These are phyloP conservation scores for Aegilops umbellulata DNA, from an alignment of 176 grass and related monocot species.

Conservation along the genomic window DNA sequence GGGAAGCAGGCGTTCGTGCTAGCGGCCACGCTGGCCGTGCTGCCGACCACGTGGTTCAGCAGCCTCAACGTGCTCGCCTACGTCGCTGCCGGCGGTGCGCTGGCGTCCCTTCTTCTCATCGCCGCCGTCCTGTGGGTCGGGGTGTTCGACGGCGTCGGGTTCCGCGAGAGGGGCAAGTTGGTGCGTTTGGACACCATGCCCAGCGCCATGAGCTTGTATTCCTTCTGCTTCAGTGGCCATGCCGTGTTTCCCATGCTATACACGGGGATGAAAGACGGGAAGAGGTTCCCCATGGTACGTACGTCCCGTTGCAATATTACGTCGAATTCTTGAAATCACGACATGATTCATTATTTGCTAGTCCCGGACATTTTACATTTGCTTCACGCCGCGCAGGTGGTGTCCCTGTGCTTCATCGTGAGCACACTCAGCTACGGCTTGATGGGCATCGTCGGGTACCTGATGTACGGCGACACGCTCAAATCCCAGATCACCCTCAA, in stretches of 20 bases:
- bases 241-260: slow-evolving; percentile 66
- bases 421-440: slow-evolving; percentile 44
- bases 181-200: slow-evolving; percentile 48
- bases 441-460: slow-evolving; percentile 38
- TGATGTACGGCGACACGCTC: slow-evolving; percentile 44
- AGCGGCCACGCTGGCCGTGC: slow-evolving; percentile 41
- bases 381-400: slow-evolving; percentile 13
- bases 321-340: background rate
- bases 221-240: slow-evolving; percentile 71
- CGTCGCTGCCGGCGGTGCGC: slow-evolving; percentile 35
- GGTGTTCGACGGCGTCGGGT: slow-evolving; percentile 47
- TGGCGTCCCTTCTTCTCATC: slow-evolving; percentile 48
- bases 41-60: slow-evolving; percentile 62
- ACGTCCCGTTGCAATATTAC: background rate
- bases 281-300: slow-evolving; percentile 47
- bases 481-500: slow-evolving; percentile 46
- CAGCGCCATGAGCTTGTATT: slow-evolving; percentile 53
- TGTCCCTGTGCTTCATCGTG: slow-evolving; percentile 34
- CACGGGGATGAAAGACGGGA: slow-evolving; percentile 43
- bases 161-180: slow-evolving; percentile 39
- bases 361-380: background rate
- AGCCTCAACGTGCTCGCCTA: slow-evolving; percentile 59
- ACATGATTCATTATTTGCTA: background rate
- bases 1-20: slow-evolving; percentile 55
- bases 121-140: slow-evolving; percentile 44